These are phyloP conservation scores for Cladosporium sp. DNA, from an alignment of 2,329 filamentous ascomycete species.

Conservation along the genomic window DNA sequence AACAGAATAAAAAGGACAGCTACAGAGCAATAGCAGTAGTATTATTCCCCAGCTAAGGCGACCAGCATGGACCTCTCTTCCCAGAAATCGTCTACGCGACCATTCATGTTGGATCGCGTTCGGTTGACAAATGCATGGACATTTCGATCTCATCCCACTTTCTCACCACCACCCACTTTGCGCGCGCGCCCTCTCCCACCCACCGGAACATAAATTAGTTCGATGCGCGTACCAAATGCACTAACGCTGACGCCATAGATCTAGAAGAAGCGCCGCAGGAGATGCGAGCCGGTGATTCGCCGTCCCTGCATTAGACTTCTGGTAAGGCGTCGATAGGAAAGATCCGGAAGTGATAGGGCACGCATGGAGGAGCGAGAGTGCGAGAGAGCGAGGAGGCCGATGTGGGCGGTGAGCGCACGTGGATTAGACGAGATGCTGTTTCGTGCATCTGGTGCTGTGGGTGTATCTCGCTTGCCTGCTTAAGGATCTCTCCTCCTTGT, in stretches of 20 bases:
- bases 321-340: conserved; percentile 1
- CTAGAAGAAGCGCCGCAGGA: conserved; percentile 10
- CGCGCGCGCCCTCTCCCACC: neutral
- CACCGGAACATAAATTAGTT: conserved; percentile 14
- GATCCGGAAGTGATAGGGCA: neutral
- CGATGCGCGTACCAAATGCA: conserved; percentile 15
- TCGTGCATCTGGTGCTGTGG: neutral
- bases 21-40: neutral
- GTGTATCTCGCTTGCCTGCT: neutral
- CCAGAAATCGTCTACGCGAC: conserved; percentile 2
- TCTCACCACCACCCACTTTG: neutral
- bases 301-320: neutral
- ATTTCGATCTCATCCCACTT: conserved; percentile 1
- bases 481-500: neutral
- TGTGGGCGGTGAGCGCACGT: conserved; percentile 5
- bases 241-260: conserved; percentile 21
- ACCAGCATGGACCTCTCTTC: neutral
- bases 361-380: neutral
- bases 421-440: neutral
- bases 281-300: neutral
- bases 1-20: neutral
- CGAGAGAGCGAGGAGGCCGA: neutral
- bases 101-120: neutral
- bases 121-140: conserved; percentile 11
- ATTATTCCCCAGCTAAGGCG: neutral